Base-by-base conservation (phyloP, 2,329 filamentous ascomycete species). In the Raffaelea ambrosiae region DNA sequence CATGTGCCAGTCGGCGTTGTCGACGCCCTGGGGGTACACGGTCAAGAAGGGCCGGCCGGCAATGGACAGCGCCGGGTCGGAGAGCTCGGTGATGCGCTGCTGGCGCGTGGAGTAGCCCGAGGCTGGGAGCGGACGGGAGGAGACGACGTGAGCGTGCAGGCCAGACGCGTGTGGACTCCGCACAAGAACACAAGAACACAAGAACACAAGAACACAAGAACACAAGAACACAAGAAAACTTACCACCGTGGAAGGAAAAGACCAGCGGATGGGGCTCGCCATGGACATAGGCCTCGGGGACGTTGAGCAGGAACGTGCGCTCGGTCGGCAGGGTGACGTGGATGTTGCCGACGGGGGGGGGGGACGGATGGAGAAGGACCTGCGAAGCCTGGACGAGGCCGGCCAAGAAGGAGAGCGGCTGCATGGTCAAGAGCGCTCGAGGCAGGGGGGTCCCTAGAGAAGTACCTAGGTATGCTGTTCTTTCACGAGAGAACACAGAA, bases 1-100 rank as follows among this genome's bases (percentile, higher is more conserved):
- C 48, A 47, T 50, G 16, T 43, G 35, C 45, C 48, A 50, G 16
- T 47, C 48, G 3, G 48, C 33, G 21, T 50, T 50, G 42, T 50
- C 47, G n/a, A 47, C 48, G 9, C 48, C 48, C 23, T 50, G 48
- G 11, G 44, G 44, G 40, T 50, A 50, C n/a, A 36, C 45, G 18
- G 44, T 47, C 36, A 50, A n/a, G 19, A 50, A 50, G 3, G 48
- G 41, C 38, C n/a, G 29, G n/a, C 41, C 48, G 20, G 41, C 29
- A 40, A 50, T 50, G 29, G 29, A 43, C 23, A 50, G 21, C 3
- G 41, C 36, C 18, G 44, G 38, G 23, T 50, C 44, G 19, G 48
- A 50, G 18, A 50, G 31, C 31, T 50, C 48, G 1, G 48, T 50
- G 18, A 50, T 20, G n/a, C 48, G 44, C 42, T 50, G 45, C 38